Conservation (phyloP, 1,284 basidiomycete species). For the Veloboletus limbatus region DNA sequence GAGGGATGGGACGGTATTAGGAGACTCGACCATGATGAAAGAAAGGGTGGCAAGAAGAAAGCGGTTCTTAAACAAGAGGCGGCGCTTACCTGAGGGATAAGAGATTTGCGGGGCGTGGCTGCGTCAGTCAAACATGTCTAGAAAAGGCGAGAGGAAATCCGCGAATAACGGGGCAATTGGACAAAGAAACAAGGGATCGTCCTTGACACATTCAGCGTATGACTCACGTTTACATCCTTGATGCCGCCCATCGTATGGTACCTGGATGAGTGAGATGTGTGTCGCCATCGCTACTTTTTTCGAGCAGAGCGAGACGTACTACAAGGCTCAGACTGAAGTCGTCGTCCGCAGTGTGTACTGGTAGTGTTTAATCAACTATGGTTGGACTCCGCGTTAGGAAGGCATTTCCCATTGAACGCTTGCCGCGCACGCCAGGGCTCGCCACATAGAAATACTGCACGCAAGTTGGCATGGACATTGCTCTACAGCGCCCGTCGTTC, state of each 20-base stretch:
- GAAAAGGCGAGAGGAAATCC: slow-evolving; percentile 21
- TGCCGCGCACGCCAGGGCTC: too few relatives aligned
- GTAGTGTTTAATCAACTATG: neutral
- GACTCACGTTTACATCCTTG: slow-evolving; percentile 32
- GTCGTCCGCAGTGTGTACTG: slow-evolving; percentile 8
- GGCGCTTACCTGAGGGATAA: slow-evolving; percentile 31
- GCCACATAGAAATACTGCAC: too few relatives aligned
- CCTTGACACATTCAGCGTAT: slow-evolving; percentile 24
- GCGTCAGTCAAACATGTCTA: slow-evolving; percentile 27
- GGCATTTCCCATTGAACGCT: too few relatives aligned
- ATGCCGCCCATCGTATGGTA: slow-evolving; percentile 21
- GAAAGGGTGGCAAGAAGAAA: slow-evolving; percentile 10
- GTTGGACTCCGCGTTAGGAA: slow-evolving; percentile 8
- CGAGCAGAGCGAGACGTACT: slow-evolving; percentile 13
- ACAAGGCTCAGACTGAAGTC: slow-evolving; percentile 5
- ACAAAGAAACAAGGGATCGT: slow-evolving; percentile 5
- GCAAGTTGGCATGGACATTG: too few relatives aligned
- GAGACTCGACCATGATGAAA: slow-evolving; percentile 25
- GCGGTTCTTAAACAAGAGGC: slow-evolving; percentile 12
- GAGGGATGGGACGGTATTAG: slow-evolving; percentile 1
- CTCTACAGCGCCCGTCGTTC: too few relatives aligned
- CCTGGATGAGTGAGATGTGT: slow-evolving; percentile 10
- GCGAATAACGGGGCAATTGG: slow-evolving; percentile 7
- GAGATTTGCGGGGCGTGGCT: slow-evolving; percentile 29
- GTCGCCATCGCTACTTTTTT: neutral